Evolutionary conservation across 2,329 filamentous ascomycete species (phyloP), one percentile per base, ranked within the genome.

Genomic region (Phyllosticta citribraziliensis): DNA sequence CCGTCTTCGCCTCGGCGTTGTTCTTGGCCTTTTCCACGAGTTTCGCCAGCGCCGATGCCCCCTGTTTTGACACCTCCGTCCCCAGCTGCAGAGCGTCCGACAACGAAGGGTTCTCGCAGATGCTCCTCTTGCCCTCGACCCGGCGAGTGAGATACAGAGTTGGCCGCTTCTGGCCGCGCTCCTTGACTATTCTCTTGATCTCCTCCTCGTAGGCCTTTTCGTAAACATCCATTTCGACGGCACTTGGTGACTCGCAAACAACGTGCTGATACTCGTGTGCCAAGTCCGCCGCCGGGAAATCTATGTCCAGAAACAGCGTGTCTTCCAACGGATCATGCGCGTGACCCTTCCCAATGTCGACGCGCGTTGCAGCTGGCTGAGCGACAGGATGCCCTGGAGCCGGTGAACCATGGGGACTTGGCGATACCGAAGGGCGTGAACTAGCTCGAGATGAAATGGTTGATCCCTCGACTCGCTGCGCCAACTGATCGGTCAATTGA

Each of bases 151-250:
- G 73, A 62, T 87, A 88, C 17, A 89, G 78, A 19, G 80, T 85
- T 1, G 85, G 72, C 67, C 40, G 53, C 79, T 35, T 72, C 69
- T 25, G 75, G 72, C 61, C 78, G 76, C 66, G 78, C 27, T 62
- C 22, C 69, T 64, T 77, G 73, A 82, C 75, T 67, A 97, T 93
- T 17, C 87, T 82, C 62, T 88, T 82, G 27, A 94, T 83, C 74
- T 97, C 90, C 63, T 88, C 84, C 69, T 89, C 85, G 71, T 96
- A 97, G 0, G 93, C 93, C 0, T 83, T 84, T 72, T 96, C 90
- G 72, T 96, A 97, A 62, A 97, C 87, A 69, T 94, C 86, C 67
- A 90, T 90, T 63, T 95, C 91, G 5, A 89, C 88, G 1, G 87
- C 88, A 0, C 87, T 87, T 2, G 93, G 93, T 1, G 89, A 95